Percentiles rank a stretch among this genome's conserved stretches.
These are phyloP conservation scores for Scalesia atractyloides DNA, from an alignment of 129 eudicot genomes.

Conservation along the genomic window DNA sequence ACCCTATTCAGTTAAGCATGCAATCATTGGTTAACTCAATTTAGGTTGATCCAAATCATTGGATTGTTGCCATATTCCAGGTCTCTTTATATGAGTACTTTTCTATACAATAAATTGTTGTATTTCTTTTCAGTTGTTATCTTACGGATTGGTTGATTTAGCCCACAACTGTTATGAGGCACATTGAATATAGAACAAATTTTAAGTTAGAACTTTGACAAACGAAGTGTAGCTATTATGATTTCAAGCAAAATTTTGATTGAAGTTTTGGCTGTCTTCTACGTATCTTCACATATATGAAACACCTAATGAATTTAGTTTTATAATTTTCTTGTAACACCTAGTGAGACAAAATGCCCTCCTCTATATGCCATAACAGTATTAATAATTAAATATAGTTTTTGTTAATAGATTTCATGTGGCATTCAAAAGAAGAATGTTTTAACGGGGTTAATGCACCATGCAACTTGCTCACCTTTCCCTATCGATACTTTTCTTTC, in stretches of 20 bases:
- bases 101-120: neutral
- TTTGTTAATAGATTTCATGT: neutral
- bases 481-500: neutral
- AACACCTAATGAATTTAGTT: neutral
- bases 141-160: constrained; percentile 8
- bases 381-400: neutral
- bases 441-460: neutral
- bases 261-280: neutral
- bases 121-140: constrained; percentile 2
- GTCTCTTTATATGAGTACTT: neutral
- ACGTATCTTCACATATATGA: neutral
- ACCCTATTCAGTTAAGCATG: neutral
- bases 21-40: neutral
- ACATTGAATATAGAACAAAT: neutral
- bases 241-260: neutral
- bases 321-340: neutral
- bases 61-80: constrained; percentile 2
- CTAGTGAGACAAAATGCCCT: neutral
- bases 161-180: neutral
- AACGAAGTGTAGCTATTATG: constrained; percentile 11
- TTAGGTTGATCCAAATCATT: neutral
- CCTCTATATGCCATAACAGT: neutral
- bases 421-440: neutral
- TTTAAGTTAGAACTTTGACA: neutral
- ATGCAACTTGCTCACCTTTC: neutral